Base-by-base conservation (phyloP, 805 yeast genomes). In the Saturnispora kantuleensis region DNA sequence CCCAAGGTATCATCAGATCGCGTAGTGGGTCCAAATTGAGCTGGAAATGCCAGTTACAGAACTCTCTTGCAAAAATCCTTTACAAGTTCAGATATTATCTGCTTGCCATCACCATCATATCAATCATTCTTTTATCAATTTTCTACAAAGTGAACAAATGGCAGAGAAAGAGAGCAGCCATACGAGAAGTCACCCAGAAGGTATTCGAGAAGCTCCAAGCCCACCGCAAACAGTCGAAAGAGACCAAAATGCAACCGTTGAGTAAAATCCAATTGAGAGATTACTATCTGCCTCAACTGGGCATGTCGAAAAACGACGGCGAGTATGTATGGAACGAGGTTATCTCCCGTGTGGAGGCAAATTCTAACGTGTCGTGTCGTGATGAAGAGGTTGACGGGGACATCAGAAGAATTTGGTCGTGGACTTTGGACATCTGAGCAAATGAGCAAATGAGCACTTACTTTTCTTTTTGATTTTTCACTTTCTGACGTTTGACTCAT, bases 341-440 rank as follows among this genome's bases (percentile, higher is more conserved):
- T 2, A 66, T 70, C 38, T 62, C 62, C 16, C 67, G 64, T 30
- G 72, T 88, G 5, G 95, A 85, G 51, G 63, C 66, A 38, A 82
- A 84, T 58, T 66, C 83, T 17, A 81, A 81, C 54, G 76, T 88
- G 10, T 73, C 79, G 47, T 67, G 72, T 13, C 70, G 76, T 33
- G 70, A 81, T 45, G 63, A 76, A 45, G 97, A 88, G 58, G 71
- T 80, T 28, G 84, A 82, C 55, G 96, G 97, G 13, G 96, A 88
- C 52, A 84, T 88, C 48, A 77, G 84, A 72, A 78, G 79, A 56
- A 85, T 85, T 31, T 84, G 95, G 86, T 87, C 86, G 57, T 88
- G 96, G 96, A 71, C 79, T 32, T 77, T 79, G 11, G 65, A 59
- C 45, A 50, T 62, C 7, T 21, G 26, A 21, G 26, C 26, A 21